Percentiles rank a stretch among this genome's conserved stretches.
Conservation (phyloP, 2,329 filamentous ascomycete species). For the Trichoderma sp. region DNA sequence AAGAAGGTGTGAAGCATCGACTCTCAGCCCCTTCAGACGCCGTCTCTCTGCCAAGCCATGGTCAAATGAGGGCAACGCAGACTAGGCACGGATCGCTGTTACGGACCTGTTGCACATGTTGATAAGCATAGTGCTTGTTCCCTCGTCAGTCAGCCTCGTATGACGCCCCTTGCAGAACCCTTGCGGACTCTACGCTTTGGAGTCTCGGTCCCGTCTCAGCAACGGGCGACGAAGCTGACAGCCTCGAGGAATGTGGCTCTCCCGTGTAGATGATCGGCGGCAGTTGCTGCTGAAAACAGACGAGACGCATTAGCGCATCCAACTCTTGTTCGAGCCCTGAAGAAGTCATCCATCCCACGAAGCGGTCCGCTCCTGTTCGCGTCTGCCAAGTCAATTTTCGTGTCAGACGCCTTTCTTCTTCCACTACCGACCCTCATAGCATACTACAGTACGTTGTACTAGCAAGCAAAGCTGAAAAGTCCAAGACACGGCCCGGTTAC, state of each 20-base stretch:
- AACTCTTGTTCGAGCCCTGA: neutral
- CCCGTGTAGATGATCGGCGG: neutral
- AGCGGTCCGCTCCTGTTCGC: neutral
- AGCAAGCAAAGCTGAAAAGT: neutral
- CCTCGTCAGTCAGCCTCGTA: neutral
- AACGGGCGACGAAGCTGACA: neutral
- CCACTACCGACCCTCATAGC: neutral
- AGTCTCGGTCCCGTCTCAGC: neutral
- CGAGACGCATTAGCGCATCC: neutral
- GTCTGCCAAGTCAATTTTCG: too few species aligned
- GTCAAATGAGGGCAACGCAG: too few species aligned
- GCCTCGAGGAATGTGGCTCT: neutral
- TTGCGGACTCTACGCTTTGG: too few species aligned
- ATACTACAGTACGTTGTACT: neutral
- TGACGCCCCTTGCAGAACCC: neutral
- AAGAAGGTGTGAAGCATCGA: neutral
- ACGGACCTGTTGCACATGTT: too few species aligned
- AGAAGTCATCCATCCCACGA: too few species aligned
- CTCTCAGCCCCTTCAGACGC: neutral
- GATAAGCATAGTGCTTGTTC: neutral
- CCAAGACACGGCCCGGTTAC: too few species aligned
- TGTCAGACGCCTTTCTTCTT: neutral
- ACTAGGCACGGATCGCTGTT: too few species aligned
- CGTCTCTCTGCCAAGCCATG: too few species aligned
- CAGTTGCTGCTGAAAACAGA: neutral